phyloP scores from a whole-genome alignment of 2,329 filamentous ascomycete species.

The Grosmannia serpens region DNA sequence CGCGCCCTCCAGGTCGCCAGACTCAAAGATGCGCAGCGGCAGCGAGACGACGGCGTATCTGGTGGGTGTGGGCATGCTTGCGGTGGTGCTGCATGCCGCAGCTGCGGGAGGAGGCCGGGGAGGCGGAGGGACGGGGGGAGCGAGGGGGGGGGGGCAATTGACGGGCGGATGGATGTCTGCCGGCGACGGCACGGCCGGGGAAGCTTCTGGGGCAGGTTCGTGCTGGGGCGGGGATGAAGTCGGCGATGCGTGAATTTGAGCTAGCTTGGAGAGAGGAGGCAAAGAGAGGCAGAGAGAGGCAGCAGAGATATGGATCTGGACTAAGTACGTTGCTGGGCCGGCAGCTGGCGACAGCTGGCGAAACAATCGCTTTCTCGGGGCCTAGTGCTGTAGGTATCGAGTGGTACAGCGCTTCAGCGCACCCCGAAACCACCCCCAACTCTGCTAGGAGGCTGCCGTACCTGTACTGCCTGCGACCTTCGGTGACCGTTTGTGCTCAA shows the following conservation, averaged over 20 bases:
- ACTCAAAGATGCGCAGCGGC: slow-evolving; percentile 75
- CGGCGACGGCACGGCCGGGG: neutral
- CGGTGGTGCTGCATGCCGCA: slow-evolving; percentile 12
- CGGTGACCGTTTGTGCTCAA: neutral
- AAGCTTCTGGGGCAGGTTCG: neutral
- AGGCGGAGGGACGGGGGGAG: neutral
- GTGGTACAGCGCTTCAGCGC: no score
- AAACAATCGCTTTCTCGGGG: no score
- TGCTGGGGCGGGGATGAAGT: neutral
- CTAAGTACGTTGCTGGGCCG: no score
- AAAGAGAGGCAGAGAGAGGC: no score
- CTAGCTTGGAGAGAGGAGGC: neutral
- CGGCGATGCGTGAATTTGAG: slow-evolving; percentile 7
- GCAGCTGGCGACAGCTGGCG: neutral
- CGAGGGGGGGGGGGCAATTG: neutral
- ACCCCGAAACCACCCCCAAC: no score
- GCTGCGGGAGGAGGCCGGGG: neutral
- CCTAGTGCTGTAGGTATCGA: neutral
- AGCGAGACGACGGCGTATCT: slow-evolving; percentile 86
- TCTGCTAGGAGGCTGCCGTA: no score
- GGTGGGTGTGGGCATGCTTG: slow-evolving; percentile 29
- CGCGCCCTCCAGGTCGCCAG: slow-evolving; percentile 69
- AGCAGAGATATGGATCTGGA: neutral
- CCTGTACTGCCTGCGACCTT: neutral
- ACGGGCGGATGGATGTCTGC: neutral